Conservation (phyloP, 2,329 filamentous ascomycete species). For the Ophiostoma montium region DNA sequence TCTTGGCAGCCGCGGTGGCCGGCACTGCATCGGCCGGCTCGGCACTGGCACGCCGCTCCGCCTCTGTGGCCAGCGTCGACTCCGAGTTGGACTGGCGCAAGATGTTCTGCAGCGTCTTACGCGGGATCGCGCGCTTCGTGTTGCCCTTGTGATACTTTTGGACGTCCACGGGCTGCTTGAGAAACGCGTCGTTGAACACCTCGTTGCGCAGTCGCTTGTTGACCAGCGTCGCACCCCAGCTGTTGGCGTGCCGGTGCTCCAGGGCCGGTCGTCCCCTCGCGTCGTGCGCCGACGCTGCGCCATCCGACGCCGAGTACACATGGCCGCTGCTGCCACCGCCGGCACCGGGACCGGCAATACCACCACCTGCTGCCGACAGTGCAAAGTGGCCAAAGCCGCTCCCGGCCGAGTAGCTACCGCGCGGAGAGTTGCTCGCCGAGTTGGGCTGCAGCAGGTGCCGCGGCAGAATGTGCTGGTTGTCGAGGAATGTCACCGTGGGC, state of each 20-base stretch:
- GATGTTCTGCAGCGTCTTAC: conserved; percentile 31
- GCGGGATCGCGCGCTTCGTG: conserved; percentile 46
- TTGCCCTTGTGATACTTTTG: conserved; percentile 62
- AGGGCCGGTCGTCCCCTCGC: conserved; percentile 25
- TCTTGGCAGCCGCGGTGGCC: neutral
- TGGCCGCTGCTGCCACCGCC: too few relatives aligned
- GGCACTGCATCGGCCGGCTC: neutral
- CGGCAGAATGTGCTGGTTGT: conserved; percentile 87
- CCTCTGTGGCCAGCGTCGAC: conserved; percentile 20
- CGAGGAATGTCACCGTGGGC: conserved; percentile 83
- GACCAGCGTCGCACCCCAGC: conserved; percentile 84
- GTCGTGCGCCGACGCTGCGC: neutral
- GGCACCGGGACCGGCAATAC: too few relatives aligned
- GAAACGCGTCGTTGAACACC: conserved; percentile 83
- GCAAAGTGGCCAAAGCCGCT: neutral
- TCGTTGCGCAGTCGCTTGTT: conserved; percentile 81
- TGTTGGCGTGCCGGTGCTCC: conserved; percentile 44
- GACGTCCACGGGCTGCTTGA: conserved; percentile 68
- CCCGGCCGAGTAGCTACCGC: conserved; percentile 2
- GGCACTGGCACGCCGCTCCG: conserved; percentile 2
- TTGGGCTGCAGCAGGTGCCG: conserved; percentile 58
- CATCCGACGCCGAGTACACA: neutral
- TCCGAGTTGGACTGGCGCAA: conserved; percentile 33
- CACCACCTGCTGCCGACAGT: too few relatives aligned
- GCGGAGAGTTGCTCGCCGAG: conserved; percentile 9